Conservation (phyloP, 148 eudicot species). For the Nepenthes mirabilis region DNA sequence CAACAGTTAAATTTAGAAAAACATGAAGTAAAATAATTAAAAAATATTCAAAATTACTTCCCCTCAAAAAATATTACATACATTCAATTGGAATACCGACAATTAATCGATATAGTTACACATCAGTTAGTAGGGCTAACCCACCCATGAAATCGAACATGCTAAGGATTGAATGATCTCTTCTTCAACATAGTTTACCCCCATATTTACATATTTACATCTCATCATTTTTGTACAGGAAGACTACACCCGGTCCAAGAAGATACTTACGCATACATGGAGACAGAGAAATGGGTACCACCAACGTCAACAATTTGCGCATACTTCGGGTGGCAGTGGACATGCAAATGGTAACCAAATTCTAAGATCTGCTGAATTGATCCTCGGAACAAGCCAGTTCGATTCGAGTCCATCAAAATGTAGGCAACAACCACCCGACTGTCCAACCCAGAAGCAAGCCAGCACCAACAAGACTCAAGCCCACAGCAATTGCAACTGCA, state of each 20-base stretch:
- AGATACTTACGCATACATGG: neutral
- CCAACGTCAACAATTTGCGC: too few relatives aligned
- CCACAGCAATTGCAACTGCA: conserved; percentile 64
- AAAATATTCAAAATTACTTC: too few relatives aligned
- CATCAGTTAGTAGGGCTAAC: too few relatives aligned
- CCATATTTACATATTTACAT: conserved; percentile 10
- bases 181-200: neutral
- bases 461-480: conserved; percentile 75
- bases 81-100: too few relatives aligned
- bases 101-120: too few relatives aligned
- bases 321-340: too few relatives aligned
- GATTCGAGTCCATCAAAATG: conserved; percentile 13
- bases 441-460: conserved; percentile 96
- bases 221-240: conserved; percentile 5
- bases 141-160: too few relatives aligned
- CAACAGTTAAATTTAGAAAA: too few relatives aligned
- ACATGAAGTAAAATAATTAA: too few relatives aligned
- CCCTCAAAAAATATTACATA: too few relatives aligned
- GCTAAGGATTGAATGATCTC: too few relatives aligned
- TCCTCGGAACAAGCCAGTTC: neutral
- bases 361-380: neutral
- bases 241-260: conserved; percentile 1
- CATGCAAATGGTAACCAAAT: neutral
- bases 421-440: conserved; percentile 61
- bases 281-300: too few relatives aligned